These are phyloP conservation scores for Umbelopsis sp. DNA, from an alignment of 192 early-diverging fungal genomes.

Conservation along the genomic window DNA sequence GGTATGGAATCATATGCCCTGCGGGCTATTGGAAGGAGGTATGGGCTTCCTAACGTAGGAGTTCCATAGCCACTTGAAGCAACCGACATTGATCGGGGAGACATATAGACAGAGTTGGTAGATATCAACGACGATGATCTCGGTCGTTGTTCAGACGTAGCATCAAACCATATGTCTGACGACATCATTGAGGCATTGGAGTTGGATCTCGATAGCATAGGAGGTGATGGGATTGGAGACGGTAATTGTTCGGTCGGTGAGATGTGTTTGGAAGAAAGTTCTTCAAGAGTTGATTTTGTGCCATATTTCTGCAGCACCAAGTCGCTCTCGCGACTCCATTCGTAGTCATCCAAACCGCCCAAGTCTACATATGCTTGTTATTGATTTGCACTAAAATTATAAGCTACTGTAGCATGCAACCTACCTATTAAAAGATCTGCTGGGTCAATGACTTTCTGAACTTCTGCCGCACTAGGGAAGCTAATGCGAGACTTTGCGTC, in stretches of 20 bases:
- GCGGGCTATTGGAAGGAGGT: background rate
- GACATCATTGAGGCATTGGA: background rate
- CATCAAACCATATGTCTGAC: background rate
- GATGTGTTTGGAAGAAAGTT: constrained; percentile 6
- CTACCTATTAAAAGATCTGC: constrained; percentile 39
- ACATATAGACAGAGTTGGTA: background rate
- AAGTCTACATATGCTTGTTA: constrained; percentile 20
- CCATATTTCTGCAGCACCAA: constrained; percentile 26
- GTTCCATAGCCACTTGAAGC: constrained; percentile 15
- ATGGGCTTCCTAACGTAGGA: background rate
- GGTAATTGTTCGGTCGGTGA: background rate
- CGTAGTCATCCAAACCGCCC: constrained; percentile 35
- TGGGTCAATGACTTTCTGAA: constrained; percentile 26
- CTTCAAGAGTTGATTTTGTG: background rate
- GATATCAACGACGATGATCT: constrained; percentile 1
- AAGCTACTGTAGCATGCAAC: background rate
- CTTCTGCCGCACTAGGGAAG: constrained; percentile 34
- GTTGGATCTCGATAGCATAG: background rate
- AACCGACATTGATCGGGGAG: constrained; percentile 3
- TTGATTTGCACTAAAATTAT: background rate
- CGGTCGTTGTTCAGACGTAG: background rate
- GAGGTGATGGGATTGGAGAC: background rate
- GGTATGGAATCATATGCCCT: constrained; percentile 13
- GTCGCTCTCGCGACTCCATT: constrained; percentile 34
- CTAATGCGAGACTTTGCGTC: constrained; percentile 39